Percentiles rank a stretch among this genome's conserved stretches.
Evolutionary conservation across 176 grass and related monocot genomes (phyloP).

Genomic region (Cenchrus purpureus): DNA sequence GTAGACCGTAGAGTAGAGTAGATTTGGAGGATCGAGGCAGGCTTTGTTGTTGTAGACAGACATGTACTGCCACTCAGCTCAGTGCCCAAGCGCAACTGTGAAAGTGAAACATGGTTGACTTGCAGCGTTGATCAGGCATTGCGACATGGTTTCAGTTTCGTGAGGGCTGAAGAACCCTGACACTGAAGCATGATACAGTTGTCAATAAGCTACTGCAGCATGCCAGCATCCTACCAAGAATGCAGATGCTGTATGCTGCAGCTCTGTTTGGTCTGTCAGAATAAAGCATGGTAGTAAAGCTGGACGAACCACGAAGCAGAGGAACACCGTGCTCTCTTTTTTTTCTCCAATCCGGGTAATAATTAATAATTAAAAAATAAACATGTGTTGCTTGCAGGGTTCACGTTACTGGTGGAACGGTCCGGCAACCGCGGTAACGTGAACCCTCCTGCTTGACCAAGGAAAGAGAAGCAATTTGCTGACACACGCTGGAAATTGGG

Average conservation of each 20-base stretch:
- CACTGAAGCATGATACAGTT: neutral
- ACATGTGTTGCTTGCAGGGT: too few relatives aligned
- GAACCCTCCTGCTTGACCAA: too few relatives aligned
- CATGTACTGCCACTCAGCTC: neutral
- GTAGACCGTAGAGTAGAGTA: too few relatives aligned
- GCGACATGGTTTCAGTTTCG: neutral
- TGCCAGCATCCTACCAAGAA: neutral
- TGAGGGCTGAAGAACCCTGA: neutral
- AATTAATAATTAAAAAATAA: neutral
- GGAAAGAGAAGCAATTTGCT: neutral
- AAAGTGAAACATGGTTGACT: slow-evolving; percentile 1
- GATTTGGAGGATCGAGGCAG: neutral
- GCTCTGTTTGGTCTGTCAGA: neutral
- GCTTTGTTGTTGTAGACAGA: neutral
- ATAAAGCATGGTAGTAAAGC: too few relatives aligned
- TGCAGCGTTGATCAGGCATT: neutral
- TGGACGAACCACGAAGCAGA: too few relatives aligned
- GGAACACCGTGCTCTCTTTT: neutral
- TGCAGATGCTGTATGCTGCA: neutral
- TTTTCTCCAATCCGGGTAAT: too few relatives aligned
- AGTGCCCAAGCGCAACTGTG: neutral
- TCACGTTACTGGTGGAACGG: too few relatives aligned
- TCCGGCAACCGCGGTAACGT: too few relatives aligned
- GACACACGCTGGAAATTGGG: too few relatives aligned
- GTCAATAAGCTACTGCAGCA: neutral